Base-by-base conservation (phyloP, 2,329 filamentous ascomycete genomes). In the Cytospora paraplurivora region DNA sequence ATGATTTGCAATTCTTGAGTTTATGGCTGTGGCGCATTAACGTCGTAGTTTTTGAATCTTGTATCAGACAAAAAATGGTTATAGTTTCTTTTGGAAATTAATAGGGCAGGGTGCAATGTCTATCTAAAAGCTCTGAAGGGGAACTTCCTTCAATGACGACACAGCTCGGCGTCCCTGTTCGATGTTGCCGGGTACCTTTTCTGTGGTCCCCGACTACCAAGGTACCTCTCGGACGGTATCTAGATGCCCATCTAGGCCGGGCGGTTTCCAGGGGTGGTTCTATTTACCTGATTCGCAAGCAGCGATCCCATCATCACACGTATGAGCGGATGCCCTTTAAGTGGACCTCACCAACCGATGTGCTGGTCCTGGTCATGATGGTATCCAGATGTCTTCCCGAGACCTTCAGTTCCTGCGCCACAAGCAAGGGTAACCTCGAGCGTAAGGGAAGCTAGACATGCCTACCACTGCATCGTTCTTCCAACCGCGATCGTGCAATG, bases 1-100 rank as follows among this genome's bases (percentile, higher is more conserved):
- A 58, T 66, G 32, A 17, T 34, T 55, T 53, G 21, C 44, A n/a
- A 21, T 53, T 37, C 17, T 41, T 19, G 50, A 19, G 53, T 61
- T 27, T 34, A 33, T 41, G 44, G 44, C 44, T 21, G 44, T 10
- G 44, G 21, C 44, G n/a, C 44, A 47, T 21, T 10, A 52, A 34
- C 17, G 50, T 11, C n/a, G 15, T 47, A 21, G 50, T 52, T 52
- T 17, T 21, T 19, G 13, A 13, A 49, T 17, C 27, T 21, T 19
- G 19, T n/a, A 49, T 17, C 32, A 37, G 33, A 34, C 17, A 38
- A 41, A 15, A 27, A 41, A 15, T 27, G 44, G n/a, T 21, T 47
- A 21, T 47, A 47, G 44, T 21, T 19, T 47, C 44, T 27, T 21
- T 37, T 38, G 37, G 41, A 38, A n/a, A 44, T 44, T 19, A 41